Evolutionary conservation across 495 filamentous ascomycete species (phyloP), one percentile per base, ranked within the genome.

Genomic region (Trichocladium uniseriatum): DNA sequence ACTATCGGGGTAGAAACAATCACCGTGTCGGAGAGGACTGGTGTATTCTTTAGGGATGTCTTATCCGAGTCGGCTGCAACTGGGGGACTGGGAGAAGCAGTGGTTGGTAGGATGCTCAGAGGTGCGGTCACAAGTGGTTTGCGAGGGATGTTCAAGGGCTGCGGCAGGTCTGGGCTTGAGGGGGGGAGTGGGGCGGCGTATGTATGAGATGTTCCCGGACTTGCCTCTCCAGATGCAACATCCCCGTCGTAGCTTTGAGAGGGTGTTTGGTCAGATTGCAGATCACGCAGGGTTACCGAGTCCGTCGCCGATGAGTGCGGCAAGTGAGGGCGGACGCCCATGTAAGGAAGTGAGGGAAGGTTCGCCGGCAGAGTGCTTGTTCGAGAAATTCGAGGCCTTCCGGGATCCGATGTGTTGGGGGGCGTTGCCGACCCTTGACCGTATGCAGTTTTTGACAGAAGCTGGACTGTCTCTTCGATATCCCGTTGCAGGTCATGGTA

Each of bases 321-420:
- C 7, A 41, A 20, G 15, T 49, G 37, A 11, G 53, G 50, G 9
- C 52, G 40, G 9, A 38, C 37, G 3, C 52, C 56, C 55, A 58
- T 61, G n/a, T 49, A 66, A 9, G 60, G 61, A 3, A 62, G 49
- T 2, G 56, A 51, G 20, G 61, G 58, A 29, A 64, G 45, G 24
- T 66, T 55, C 3, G 51, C 36, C 0, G 63, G 63, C n/a, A 64
- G 49, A 5, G 63, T 66, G 31, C 49, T 62, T 35, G 56, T 58
- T 36, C 63, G 54, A 9, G 45, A 16, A n/a, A 61, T 14, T 4
- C 18, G 48, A 5, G 53, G 56, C 13, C 39, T 38, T 19, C n/a
- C 36, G 2, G 37, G 19, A 19, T 24, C 32, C 8, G 48, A 21
- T 11, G 21, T 7, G 2, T 36, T 45, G 0, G 28, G 6, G 9